Evolutionary conservation across 108 stramenopile genomes (phyloP).

Genomic region (Ochromonas danica): DNA sequence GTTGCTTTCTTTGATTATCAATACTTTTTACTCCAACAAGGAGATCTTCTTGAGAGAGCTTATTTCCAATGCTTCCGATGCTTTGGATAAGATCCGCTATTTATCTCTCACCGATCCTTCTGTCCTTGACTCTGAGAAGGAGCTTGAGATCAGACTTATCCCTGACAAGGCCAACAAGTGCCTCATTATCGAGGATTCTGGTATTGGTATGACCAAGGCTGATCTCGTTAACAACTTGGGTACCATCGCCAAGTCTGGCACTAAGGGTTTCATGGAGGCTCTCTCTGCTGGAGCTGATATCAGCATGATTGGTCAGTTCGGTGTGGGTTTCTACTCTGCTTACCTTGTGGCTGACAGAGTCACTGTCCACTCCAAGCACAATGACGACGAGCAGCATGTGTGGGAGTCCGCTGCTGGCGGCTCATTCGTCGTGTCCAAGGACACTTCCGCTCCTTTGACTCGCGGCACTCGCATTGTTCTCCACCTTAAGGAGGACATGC

Average conservation of each 20-base stretch:
- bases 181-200: conserved; percentile 94
- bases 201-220: conserved; percentile 99
- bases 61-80: conserved; percentile 92
- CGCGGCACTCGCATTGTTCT: conserved; percentile 98
- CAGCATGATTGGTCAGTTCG: conserved; percentile 99
- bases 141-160: conserved; percentile 93
- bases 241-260: conserved; percentile 99
- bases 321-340: conserved; percentile 99
- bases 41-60: conserved; percentile 98
- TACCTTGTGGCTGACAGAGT: conserved; percentile 99
- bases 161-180: conserved; percentile 99
- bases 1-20: conserved; percentile 94
- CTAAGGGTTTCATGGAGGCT: conserved; percentile 99
- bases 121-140: conserved; percentile 88
- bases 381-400: conserved; percentile 83
- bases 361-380: conserved; percentile 92
- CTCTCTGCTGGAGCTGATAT: conserved; percentile 97
- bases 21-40: conserved; percentile 99
- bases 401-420: conserved; percentile 98
- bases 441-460: conserved; percentile 70
- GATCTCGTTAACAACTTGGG: conserved; percentile 98
- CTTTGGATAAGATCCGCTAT: conserved; percentile 99
- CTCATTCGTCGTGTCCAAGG: conserved; percentile 85
- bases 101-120: conserved; percentile 87
- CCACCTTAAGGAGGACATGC: conserved; percentile 99